Base-by-base conservation (phyloP, 352 stramenopile species). In the Phytophthora colocasiae region DNA sequence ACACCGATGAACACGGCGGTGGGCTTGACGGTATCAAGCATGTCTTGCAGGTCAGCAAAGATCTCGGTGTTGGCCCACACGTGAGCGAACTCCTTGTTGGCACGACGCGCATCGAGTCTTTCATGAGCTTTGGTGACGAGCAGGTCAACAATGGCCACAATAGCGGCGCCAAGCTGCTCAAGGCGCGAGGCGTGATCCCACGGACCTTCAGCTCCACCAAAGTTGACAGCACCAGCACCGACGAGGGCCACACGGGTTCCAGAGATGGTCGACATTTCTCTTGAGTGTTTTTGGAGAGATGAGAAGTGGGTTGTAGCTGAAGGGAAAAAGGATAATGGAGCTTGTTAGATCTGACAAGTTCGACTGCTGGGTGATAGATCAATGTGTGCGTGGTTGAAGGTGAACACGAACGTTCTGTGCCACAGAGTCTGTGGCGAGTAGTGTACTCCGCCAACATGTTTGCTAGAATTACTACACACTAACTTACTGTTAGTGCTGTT, bases 161-260 rank as follows among this genome's bases (percentile, higher is more conserved):
- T 43, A 19, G 7, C 32, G 22, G 69, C 71, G 9, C 66, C 66
- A 19, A 79, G 71, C 34, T 71, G 71, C 50, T 79, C 71, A 22
- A 79, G 71, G 4, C 71, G 66, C 7, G 67, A 77, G 0, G 72
- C 72, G 51, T 80, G 63, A 43, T 80, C 72, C 72, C 72, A 80
- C 0, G 72, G 72, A 5, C 72, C 72, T 66, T 80, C 72, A 11
- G 27, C 56, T 0, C 67, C 72, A 43, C 72, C 72, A 48, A 80
- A 80, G 60, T 80, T 77, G 43, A 80, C 72, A 27, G 68, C 72
- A 5, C 72, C 72, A 38, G 68, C 68, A 19, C 68, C 72, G 27
- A 80, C 55, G 43, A 80, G 59, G 7, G 72, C 72, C 14, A 74
- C 56, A 65, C 72, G 68, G 24, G 69, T 73, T 67, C 55, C 63